Evolutionary conservation across 208 protist genomes (phyloP).

Genomic region (Leishmania martiniquensis): DNA sequence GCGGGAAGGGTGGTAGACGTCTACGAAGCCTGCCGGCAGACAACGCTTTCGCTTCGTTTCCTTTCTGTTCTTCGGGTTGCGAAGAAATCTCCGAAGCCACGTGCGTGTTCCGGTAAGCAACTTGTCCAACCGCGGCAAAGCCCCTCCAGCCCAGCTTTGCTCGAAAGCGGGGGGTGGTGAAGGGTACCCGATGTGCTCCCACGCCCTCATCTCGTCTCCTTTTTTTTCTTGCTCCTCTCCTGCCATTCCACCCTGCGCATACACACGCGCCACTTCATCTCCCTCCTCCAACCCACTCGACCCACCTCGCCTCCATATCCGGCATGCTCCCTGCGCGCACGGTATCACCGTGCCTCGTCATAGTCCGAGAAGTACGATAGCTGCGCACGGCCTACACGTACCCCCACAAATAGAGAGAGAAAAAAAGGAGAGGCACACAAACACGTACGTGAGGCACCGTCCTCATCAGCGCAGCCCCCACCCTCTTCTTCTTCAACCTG

Average conservation of each 20-base stretch:
- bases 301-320: background rate
- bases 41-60: background rate
- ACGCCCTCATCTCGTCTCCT: background rate
- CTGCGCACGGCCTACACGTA: background rate
- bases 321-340: background rate
- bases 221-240: background rate
- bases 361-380: background rate
- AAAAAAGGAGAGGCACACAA: too few species aligned
- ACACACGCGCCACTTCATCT: background rate
- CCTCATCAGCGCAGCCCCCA: constrained; percentile 8
- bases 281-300: too few species aligned
- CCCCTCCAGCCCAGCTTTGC: background rate
- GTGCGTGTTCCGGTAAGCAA: background rate
- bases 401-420: too few species aligned
- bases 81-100: background rate
- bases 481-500: background rate
- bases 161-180: background rate
- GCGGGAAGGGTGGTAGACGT: background rate
- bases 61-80: background rate
- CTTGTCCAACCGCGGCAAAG: background rate
- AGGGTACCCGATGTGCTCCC: background rate
- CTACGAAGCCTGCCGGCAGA: background rate
- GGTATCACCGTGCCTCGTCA: background rate
- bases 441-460: background rate
- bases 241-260: background rate